Evolutionary conservation across 345 rosid species (phyloP), one percentile per base, ranked within the genome.

Genomic region (Citropsis articulata): DNA sequence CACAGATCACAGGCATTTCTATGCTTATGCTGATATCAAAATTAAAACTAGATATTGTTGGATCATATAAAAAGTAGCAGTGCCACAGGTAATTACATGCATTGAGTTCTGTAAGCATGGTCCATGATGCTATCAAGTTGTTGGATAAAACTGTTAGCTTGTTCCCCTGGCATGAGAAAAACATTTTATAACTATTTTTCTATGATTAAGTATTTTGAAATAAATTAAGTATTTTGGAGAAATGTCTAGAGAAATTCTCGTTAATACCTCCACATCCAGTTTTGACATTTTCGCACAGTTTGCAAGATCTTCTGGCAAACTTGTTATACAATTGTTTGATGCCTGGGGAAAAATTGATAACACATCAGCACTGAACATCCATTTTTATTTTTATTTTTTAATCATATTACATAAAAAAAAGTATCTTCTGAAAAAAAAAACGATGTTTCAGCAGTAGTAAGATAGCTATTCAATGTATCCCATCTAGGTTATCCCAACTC

Each of bases 241-340:
- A 30, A 22, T 8, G 59, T 31, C 69, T 36, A 48, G 13, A 71
- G 40, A 42, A 64, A 35, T 62, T 56, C 63, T 79, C 38, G 69
- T 12, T 36, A 19, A 21, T 89, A 95, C 99, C 99, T 95, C 96
- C 80, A 95, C 84, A 69, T 93, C 98, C 66, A 93, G 73, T 84
- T 95, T 95, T 35, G 85, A 79, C 85, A 95, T 70, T 81, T 93
- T 93, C 3, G 83, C 83, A 80, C 99, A 95, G 73, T 87, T 86
- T 12, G 80, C 88, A 70, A 95, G 88, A 82, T 85, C 96, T 78
- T 90, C 94, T 7, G 96, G 94, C 82, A 93, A 88, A 85, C 76
- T 83, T 78, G 85, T 75, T 61, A 95, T 75, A 56, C 65, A 82
- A 80, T 95, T 95, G 81, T 92, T 90, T 79, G 99, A 90, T 77